Evolutionary conservation across 345 rosid genomes (phyloP).

Genomic region (Camelina hispida): DNA sequence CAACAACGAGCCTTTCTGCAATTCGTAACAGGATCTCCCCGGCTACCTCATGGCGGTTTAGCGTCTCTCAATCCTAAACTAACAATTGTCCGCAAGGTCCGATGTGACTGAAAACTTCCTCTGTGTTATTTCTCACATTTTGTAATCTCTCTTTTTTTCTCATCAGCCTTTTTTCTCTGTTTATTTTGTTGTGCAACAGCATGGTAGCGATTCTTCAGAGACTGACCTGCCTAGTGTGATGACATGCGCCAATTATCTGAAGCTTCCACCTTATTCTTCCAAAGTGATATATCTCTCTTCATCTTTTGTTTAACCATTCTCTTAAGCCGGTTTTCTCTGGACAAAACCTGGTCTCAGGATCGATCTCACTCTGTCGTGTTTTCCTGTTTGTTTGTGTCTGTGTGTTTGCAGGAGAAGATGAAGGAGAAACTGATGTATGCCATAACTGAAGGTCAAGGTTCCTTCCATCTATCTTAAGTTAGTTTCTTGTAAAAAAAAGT

Average conservation of each 20-base stretch:
- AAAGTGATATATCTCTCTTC: slow-evolving; percentile 57
- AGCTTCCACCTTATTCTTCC: slow-evolving; percentile 90
- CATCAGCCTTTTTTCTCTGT: not conserved
- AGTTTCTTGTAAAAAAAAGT: slow-evolving; percentile 35
- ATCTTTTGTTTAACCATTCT: slow-evolving; percentile 3
- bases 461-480: slow-evolving; percentile 90
- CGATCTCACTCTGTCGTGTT: slow-evolving; percentile 21
- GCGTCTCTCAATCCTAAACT: slow-evolving; percentile 87
- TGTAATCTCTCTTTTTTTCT: not conserved
- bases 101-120: not conserved
- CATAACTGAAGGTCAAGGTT: slow-evolving; percentile 95
- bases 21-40: slow-evolving; percentile 94
- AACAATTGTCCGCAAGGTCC: slow-evolving; percentile 92
- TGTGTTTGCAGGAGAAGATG: slow-evolving; percentile 80
- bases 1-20: slow-evolving; percentile 83
- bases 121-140: not conserved
- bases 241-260: slow-evolving; percentile 98
- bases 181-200: slow-evolving; percentile 53
- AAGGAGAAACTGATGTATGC: slow-evolving; percentile 88
- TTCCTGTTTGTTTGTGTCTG: not conserved
- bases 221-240: slow-evolving; percentile 92
- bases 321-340: not conserved
- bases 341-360: slow-evolving; percentile 25
- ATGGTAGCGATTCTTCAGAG: slow-evolving; percentile 67
- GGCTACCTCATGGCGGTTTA: slow-evolving; percentile 94